A percentile compares a stretch with the other conserved stretches of the same genome.
Evolutionary conservation across 2,329 filamentous ascomycete genomes (phyloP).

Genomic region (Exophiala bonariae): DNA sequence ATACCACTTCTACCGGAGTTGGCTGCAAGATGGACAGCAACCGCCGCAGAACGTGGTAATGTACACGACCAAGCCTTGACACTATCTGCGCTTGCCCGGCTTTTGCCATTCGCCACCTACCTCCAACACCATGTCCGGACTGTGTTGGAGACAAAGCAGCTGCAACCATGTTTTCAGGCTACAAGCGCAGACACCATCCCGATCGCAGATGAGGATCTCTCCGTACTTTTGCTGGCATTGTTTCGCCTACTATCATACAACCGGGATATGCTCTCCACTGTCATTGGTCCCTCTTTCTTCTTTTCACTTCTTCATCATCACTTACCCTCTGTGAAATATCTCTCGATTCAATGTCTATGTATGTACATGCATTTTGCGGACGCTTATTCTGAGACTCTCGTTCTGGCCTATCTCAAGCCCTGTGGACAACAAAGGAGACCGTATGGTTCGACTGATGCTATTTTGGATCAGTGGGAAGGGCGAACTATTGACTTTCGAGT

Average conservation of each 20-base stretch:
- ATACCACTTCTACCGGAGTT: conserved; percentile 77
- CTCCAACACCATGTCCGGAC: conserved; percentile 17
- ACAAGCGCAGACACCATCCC: conserved; percentile 11
- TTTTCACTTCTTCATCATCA: conserved; percentile 65
- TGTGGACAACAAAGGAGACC: too few species aligned
- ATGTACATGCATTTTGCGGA: conserved; percentile 79
- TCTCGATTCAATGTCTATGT: conserved; percentile 79
- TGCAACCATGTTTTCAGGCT: neutral
- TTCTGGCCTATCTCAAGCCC: conserved; percentile 66
- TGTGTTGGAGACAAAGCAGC: conserved; percentile 8
- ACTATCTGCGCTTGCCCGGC: conserved; percentile 33
- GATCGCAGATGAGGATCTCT: conserved; percentile 41
- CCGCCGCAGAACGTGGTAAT: conserved; percentile 18
- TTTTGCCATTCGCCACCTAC: conserved; percentile 25
- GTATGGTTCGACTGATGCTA: conserved; percentile 46
- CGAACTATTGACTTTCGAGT: conserved; percentile 76
- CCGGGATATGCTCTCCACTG: conserved; percentile 62
- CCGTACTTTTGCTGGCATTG: conserved; percentile 61
- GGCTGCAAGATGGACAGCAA: conserved; percentile 71
- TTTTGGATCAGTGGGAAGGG: conserved; percentile 75
- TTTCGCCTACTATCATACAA: conserved; percentile 82
- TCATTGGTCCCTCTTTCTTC: conserved; percentile 66
- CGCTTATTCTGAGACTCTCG: conserved; percentile 69
- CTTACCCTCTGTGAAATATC: conserved; percentile 67
- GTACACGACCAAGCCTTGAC: conserved; percentile 29